These are phyloP conservation scores for Paracamarosporium sp. DNA, from an alignment of 2,329 filamentous ascomycete species.

Conservation along the genomic window DNA sequence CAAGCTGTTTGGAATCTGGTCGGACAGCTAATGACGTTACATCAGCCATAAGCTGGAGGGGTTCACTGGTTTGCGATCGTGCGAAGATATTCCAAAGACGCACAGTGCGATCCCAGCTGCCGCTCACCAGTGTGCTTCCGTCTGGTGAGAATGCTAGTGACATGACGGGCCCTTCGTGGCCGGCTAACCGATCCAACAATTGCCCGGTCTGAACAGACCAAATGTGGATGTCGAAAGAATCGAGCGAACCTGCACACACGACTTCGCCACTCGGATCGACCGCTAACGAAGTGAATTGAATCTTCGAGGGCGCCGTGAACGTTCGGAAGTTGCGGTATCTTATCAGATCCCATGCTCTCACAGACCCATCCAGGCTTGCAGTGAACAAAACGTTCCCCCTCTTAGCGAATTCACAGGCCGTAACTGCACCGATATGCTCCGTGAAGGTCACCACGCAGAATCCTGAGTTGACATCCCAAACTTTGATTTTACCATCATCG, in stretches of 20 bases:
- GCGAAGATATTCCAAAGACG: constrained; percentile 96
- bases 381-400: constrained; percentile 96
- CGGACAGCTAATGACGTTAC: constrained; percentile 85
- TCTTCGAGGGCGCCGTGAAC: constrained; percentile 88
- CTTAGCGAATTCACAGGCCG: constrained; percentile 92
- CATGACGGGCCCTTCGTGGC: constrained; percentile 93
- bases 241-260: constrained; percentile 90
- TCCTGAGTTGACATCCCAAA: constrained; percentile 95
- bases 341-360: constrained; percentile 95
- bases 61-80: constrained; percentile 92
- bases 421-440: constrained; percentile 93
- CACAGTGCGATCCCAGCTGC: constrained; percentile 96
- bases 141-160: constrained; percentile 88
- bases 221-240: constrained; percentile 96
- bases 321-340: constrained; percentile 97
- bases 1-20: constrained; percentile 89
- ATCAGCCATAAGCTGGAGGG: constrained; percentile 89
- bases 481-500: constrained; percentile 97
- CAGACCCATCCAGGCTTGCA: constrained; percentile 89
- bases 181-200: constrained; percentile 85
- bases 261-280: constrained; percentile 98
- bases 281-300: constrained; percentile 92
- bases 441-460: constrained; percentile 99
- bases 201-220: constrained; percentile 99
- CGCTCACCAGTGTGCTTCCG: constrained; percentile 82